phyloP scores from a whole-genome alignment of 805 yeast genomes.

The Jamesozyma spencerorum region DNA sequence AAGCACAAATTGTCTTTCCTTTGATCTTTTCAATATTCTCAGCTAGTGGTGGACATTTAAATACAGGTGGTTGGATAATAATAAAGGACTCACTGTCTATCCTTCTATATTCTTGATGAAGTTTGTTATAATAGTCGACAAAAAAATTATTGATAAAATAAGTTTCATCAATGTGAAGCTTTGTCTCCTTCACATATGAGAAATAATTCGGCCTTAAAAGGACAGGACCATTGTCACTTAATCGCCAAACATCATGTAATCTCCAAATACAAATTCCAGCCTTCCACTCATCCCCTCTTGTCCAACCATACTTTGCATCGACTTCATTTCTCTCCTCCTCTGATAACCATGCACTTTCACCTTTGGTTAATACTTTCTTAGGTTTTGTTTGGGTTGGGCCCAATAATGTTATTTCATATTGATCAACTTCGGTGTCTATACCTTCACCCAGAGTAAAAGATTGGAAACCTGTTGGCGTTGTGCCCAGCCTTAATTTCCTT shows the following conservation, averaged over 20 bases:
- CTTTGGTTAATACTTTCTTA: conserved; percentile 53
- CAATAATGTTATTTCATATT: conserved; percentile 57
- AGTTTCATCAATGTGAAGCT: conserved; percentile 37
- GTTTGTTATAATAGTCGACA: conserved; percentile 49
- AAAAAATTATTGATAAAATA: conserved; percentile 58
- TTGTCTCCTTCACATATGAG: conserved; percentile 13
- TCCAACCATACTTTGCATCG: conserved; percentile 65
- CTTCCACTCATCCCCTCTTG: conserved; percentile 54
- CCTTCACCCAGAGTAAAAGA: conserved; percentile 75
- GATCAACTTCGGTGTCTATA: conserved; percentile 53
- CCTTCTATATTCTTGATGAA: conserved; percentile 40
- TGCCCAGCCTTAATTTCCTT: conserved; percentile 64
- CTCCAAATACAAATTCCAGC: conserved; percentile 76
- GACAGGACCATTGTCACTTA: conserved; percentile 24
- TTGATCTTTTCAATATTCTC: conserved; percentile 48
- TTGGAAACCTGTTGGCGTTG: conserved; percentile 76
- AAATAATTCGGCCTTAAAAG: conserved; percentile 47
- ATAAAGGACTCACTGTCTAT: conserved; percentile 42
- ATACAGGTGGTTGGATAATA: conserved; percentile 73
- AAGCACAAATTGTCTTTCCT: conserved; percentile 59
- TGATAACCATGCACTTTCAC: conserved; percentile 59
- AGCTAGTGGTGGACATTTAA: conserved; percentile 65
- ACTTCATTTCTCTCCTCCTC: conserved; percentile 32
- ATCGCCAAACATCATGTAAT: conserved; percentile 68
- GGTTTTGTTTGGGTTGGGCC: conserved; percentile 68